Conservation (phyloP, 345 rosid species). For the Clausena lansium region DNA sequence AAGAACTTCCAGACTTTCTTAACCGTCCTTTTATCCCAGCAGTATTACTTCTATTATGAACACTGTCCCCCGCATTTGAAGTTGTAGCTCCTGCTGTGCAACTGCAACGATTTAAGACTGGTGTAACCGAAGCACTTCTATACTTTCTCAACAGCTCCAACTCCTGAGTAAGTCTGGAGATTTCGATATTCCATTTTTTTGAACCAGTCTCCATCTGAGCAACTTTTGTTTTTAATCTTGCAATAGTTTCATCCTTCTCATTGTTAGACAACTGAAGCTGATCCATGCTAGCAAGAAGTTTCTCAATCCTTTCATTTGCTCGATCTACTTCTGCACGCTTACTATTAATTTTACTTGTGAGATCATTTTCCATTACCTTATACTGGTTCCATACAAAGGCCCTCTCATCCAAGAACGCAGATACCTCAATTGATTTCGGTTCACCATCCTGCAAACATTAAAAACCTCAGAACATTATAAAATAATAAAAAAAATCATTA, state of each 20-base stretch:
- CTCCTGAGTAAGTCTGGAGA: slow-evolving; percentile 46
- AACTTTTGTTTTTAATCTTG: slow-evolving; percentile 41
- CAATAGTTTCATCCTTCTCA: slow-evolving; percentile 62
- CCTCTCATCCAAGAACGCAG: slow-evolving; percentile 58
- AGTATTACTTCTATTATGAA: slow-evolving; percentile 2
- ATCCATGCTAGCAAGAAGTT: slow-evolving; percentile 55
- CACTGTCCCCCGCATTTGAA: slow-evolving; percentile 24
- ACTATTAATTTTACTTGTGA: slow-evolving; percentile 46
- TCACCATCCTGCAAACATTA: slow-evolving; percentile 21
- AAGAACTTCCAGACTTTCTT: slow-evolving; percentile 35
- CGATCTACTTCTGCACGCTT: slow-evolving; percentile 51
- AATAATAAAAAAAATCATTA: background rate
- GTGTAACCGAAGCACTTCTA: slow-evolving; percentile 34
- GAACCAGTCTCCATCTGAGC: slow-evolving; percentile 52
- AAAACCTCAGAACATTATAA: slow-evolving; percentile 2
- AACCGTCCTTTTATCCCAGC: slow-evolving; percentile 42
- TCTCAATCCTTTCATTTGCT: slow-evolving; percentile 55
- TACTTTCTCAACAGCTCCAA: slow-evolving; percentile 50
- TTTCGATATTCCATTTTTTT: slow-evolving; percentile 41
- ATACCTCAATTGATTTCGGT: slow-evolving; percentile 35
- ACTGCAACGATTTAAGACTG: slow-evolving; percentile 43
- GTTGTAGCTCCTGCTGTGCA: slow-evolving; percentile 32
- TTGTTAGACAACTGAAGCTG: slow-evolving; percentile 51
- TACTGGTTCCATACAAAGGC: slow-evolving; percentile 76
- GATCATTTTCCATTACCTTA: slow-evolving; percentile 48